Evolutionary conservation across 257 asterid genomes (phyloP), one percentile per base, ranked within the genome.

Genomic region (Capsicum baccatum): DNA sequence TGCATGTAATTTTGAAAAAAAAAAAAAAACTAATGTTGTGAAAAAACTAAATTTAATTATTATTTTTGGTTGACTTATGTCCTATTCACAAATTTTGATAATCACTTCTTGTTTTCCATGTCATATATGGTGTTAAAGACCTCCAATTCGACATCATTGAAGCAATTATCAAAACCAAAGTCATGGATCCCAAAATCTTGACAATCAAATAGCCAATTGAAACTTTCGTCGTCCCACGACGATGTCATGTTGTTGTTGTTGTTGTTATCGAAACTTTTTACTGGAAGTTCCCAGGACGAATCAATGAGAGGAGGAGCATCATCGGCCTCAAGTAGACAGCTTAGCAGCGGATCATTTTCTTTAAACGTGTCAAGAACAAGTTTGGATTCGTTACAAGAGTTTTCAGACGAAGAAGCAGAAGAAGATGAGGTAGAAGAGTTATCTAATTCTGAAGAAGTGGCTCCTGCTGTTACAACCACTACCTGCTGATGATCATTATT

Each of bases 131-230:
- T 84, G 87, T 76, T 83, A 21, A 88, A 42, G 64, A 84, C 87
- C 52, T 88, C 87, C 54, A 87, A 84, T 47, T 88, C 97, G 59
- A 87, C 26, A 9, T 89, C 91, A 78, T 64, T 71, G 33, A 85
- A 80, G 70, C 84, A 83, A 80, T 83, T 73, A 44, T 57, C 88
- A n/a, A 91, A 81, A 5, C 92, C 98, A 57, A 92, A 95, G 86
- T 95, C 99, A 14, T 92, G 97, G 37, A 94, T 83, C 8, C 97
- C 97, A 60, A 94, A 96, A 70, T 94, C 99, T 83, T 93, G 94
- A 76, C 96, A 93, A 68, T 91, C 94, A 86, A 92, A 83, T 13
- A 96, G 87, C 97, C 96, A 93, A 0, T 89, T 86, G 80, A 92
- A 88, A 80, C 80, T 88, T 68, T 39, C 54, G 2, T 89, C 92